These are phyloP conservation scores for Dioscorea zingiberensis DNA, from an alignment of 106 monocot species.

Conservation along the genomic window DNA sequence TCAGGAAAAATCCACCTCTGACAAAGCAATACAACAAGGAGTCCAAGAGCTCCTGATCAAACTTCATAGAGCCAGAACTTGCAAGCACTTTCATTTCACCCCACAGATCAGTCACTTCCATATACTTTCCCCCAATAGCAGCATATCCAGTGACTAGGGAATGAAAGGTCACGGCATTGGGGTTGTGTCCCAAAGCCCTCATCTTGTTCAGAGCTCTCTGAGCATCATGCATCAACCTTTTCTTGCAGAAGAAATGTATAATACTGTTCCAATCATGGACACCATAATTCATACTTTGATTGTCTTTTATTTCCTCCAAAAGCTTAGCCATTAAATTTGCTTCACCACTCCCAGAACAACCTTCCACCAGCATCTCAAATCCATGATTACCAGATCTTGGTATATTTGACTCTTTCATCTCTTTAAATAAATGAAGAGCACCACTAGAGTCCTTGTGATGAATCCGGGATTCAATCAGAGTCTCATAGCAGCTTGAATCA, in stretches of 20 bases:
- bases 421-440: conserved; percentile 60
- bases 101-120: conserved; percentile 77
- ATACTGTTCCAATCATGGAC: conserved; percentile 88
- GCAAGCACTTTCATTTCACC: conserved; percentile 83
- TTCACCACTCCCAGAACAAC: conserved; percentile 29
- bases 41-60: conserved; percentile 90
- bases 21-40: conserved; percentile 84
- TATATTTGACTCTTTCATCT: conserved; percentile 64
- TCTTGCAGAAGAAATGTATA: conserved; percentile 98
- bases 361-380: conserved; percentile 48
- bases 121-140: conserved; percentile 78
- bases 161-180: conserved; percentile 87
- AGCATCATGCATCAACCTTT: conserved; percentile 86
- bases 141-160: conserved; percentile 81
- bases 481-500: conserved; percentile 72
- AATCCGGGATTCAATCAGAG: conserved; percentile 47
- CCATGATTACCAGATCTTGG: conserved; percentile 30
- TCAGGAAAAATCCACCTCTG: conserved; percentile 81
- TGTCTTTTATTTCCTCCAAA: conserved; percentile 68
- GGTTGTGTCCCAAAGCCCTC: conserved; percentile 67
- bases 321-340: conserved; percentile 57
- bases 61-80: conserved; percentile 41
- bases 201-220: conserved; percentile 88
- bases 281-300: conserved; percentile 34
- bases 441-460: conserved; percentile 39